Evolutionary conservation across 1,284 basidiomycete species (phyloP).

Genomic region (Malassezia japonica): DNA sequence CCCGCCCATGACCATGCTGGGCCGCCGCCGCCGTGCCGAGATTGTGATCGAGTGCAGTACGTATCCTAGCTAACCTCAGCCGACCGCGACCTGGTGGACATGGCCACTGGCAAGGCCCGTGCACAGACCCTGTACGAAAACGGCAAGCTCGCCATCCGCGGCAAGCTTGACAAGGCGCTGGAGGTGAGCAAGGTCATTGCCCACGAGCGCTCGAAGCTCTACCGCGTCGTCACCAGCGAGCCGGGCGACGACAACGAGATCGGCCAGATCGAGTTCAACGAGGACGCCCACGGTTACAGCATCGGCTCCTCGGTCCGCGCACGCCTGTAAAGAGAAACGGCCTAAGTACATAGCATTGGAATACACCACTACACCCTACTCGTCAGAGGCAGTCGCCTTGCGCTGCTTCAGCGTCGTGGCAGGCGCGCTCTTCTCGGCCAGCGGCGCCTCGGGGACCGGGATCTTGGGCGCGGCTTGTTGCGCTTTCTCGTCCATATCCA

Average conservation of each 20-base stretch:
- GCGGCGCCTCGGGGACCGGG: neutral
- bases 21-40: slow-evolving; percentile 35
- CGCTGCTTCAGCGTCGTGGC: neutral
- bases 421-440: neutral
- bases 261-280: neutral
- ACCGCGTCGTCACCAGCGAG: slow-evolving; percentile 12
- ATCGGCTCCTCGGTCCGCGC: slow-evolving; percentile 1
- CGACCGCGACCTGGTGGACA: slow-evolving; percentile 38
- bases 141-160: slow-evolving; percentile 32
- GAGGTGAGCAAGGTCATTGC: slow-evolving; percentile 26
- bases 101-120: slow-evolving; percentile 38
- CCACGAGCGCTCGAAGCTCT: slow-evolving; percentile 42
- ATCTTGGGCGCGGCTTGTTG: neutral
- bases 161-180: slow-evolving; percentile 35
- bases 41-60: slow-evolving; percentile 37
- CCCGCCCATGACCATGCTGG: slow-evolving; percentile 32
- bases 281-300: slow-evolving; percentile 4
- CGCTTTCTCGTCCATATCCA: neutral
- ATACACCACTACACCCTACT: neutral
- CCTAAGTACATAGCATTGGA: too few species aligned
- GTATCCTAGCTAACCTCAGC: slow-evolving; percentile 5
- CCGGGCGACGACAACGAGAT: neutral
- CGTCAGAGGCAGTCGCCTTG: neutral
- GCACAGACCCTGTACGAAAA: slow-evolving; percentile 30
- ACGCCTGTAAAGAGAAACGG: neutral